Evolutionary conservation across 495 filamentous ascomycete species (phyloP).

Genomic region (Mytilinidion resinicola): DNA sequence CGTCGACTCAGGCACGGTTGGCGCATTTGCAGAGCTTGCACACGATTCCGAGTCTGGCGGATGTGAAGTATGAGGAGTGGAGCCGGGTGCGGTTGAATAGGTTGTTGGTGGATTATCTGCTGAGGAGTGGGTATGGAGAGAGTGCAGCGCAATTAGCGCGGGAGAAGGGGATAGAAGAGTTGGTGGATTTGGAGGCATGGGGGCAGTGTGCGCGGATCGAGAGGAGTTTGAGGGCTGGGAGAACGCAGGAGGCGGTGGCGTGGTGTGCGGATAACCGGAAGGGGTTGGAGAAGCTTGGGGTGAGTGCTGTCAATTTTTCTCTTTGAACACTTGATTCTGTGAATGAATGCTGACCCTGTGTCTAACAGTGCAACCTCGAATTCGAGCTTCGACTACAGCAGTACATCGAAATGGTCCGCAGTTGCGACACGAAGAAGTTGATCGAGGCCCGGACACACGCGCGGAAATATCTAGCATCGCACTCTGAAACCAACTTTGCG

Average conservation of each 20-base stretch:
- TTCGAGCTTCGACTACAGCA: slow-evolving; percentile 94
- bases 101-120: slow-evolving; percentile 81
- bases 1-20: slow-evolving; percentile 67
- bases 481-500: slow-evolving; percentile 56
- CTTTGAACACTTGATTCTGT: too few species aligned
- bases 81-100: slow-evolving; percentile 72
- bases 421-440: slow-evolving; percentile 50
- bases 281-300: slow-evolving; percentile 74
- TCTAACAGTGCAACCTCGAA: slow-evolving; percentile 70
- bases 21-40: slow-evolving; percentile 74
- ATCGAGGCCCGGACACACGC: slow-evolving; percentile 76
- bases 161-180: slow-evolving; percentile 63
- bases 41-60: slow-evolving; percentile 70
- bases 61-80: slow-evolving; percentile 94
- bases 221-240: slow-evolving; percentile 59
- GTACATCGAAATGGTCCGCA: slow-evolving; percentile 83
- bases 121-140: slow-evolving; percentile 73
- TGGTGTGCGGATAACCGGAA: slow-evolving; percentile 94
- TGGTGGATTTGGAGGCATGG: slow-evolving; percentile 89
- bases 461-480: slow-evolving; percentile 66
- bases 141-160: slow-evolving; percentile 68
- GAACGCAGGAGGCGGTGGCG: slow-evolving; percentile 62
- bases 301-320: slow-evolving; percentile 36
- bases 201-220: slow-evolving; percentile 72
- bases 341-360: not conserved